These are phyloP conservation scores for Carpinus fangiana DNA, from an alignment of 306 rosid species.

Conservation along the genomic window DNA sequence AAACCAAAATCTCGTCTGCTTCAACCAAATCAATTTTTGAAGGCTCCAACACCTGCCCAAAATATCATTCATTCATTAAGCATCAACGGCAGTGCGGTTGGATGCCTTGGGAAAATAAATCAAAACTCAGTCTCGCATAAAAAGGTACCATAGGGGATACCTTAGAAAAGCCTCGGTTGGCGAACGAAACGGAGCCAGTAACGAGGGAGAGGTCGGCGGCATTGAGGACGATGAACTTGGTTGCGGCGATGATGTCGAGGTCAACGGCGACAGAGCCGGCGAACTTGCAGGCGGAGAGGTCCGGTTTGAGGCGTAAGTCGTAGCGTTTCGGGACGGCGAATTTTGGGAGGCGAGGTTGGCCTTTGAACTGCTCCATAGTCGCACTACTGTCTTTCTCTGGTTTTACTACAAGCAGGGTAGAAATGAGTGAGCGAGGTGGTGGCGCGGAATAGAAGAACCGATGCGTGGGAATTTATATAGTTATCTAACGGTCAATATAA, in stretches of 20 bases:
- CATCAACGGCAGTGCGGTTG: slow-evolving; percentile 13
- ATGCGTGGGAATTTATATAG: no score
- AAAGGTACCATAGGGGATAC: slow-evolving; percentile 23
- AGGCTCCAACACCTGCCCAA: slow-evolving; percentile 66
- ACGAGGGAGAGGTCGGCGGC: slow-evolving; percentile 60
- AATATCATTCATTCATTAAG: slow-evolving; percentile 14
- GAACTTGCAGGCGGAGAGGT: slow-evolving; percentile 69
- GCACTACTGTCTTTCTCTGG: no score
- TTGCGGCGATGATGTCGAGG: slow-evolving; percentile 60
- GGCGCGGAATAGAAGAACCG: no score
- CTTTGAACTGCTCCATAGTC: slow-evolving; percentile 79
- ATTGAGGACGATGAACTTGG: slow-evolving; percentile 74
- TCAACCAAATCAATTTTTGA: slow-evolving; percentile 53
- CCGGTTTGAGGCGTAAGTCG: slow-evolving; percentile 62
- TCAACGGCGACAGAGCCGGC: slow-evolving; percentile 64
- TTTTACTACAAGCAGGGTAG: no score
- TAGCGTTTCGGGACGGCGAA: slow-evolving; percentile 87
- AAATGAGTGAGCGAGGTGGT: no score
- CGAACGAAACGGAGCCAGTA: slow-evolving; percentile 42
- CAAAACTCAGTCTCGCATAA: no score
- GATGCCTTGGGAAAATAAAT: no score
- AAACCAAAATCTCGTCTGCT: slow-evolving; percentile 69
- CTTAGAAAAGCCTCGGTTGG: slow-evolving; percentile 44
- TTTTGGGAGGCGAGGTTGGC: slow-evolving; percentile 84
- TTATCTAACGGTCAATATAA: no score